Evolutionary conservation across 192 early-diverging fungal genomes (phyloP).

Genomic region (Coemansia sp.): DNA sequence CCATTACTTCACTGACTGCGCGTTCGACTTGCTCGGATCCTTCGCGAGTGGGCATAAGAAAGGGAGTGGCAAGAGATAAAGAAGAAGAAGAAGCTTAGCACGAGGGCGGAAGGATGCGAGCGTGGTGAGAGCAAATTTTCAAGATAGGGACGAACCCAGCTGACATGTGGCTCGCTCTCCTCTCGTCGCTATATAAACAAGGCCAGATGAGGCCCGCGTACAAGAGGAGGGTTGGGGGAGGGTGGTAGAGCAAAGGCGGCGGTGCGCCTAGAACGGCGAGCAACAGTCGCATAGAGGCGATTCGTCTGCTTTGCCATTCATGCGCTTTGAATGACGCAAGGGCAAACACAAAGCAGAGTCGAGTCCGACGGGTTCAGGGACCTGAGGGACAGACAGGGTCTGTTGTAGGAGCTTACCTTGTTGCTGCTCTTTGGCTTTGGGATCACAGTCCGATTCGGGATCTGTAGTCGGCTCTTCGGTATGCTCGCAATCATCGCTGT

Average conservation of each 20-base stretch:
- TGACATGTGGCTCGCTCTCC: not conserved
- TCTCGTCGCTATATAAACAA: too few species aligned
- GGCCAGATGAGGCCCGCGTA: too few species aligned
- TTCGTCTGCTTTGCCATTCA: too few species aligned
- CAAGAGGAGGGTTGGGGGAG: too few species aligned
- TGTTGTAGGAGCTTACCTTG: not conserved
- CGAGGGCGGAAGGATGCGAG: too few species aligned
- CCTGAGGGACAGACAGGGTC: not conserved
- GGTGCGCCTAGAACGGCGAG: too few species aligned
- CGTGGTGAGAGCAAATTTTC: too few species aligned
- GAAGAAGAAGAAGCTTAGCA: conserved; percentile 5
- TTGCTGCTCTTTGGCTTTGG: not conserved
- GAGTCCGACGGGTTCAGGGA: too few species aligned
- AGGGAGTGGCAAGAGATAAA: conserved; percentile 3
- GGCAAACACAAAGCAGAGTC: not conserved
- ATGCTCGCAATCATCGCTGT: not conserved
- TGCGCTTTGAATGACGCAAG: too few species aligned
- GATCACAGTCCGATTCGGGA: not conserved
- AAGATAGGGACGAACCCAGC: not conserved
- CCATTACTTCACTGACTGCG: conserved; percentile 27
- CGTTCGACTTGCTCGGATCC: conserved; percentile 28
- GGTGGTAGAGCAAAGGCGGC: too few species aligned
- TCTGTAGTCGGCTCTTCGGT: not conserved
- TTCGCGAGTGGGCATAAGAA: conserved; percentile 20
- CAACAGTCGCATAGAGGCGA: not conserved